These are phyloP conservation scores for Pichia sp. DNA, from an alignment of 1,139 yeast genomes.

Conservation along the genomic window DNA sequence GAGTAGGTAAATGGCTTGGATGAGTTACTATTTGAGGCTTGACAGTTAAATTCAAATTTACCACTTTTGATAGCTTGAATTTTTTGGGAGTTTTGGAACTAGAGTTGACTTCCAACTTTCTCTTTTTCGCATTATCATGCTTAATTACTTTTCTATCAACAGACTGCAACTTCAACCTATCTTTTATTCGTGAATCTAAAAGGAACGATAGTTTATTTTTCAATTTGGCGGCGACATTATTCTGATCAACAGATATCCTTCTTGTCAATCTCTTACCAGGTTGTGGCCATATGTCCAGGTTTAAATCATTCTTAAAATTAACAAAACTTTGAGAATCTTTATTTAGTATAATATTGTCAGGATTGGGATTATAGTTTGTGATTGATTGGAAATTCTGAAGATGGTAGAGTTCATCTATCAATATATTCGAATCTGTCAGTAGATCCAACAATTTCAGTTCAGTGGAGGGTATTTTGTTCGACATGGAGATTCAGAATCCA, in stretches of 20 bases:
- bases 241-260: slow-evolving; percentile 12
- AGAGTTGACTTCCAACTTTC: neutral
- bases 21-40: slow-evolving; percentile 68
- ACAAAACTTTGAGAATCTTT: slow-evolving; percentile 35
- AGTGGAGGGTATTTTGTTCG: slow-evolving; percentile 8
- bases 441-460: slow-evolving; percentile 11
- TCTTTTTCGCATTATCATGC: neutral
- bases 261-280: slow-evolving; percentile 19
- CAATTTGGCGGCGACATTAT: neutral
- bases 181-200: slow-evolving; percentile 7
- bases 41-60: slow-evolving; percentile 41
- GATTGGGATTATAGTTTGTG: slow-evolving; percentile 49
- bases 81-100: neutral
- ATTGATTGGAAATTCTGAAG: slow-evolving; percentile 45
- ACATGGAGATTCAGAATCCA: slow-evolving; percentile 9
- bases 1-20: slow-evolving; percentile 60
- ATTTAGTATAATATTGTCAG: slow-evolving; percentile 29
- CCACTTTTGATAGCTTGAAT: slow-evolving; percentile 20
- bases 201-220: slow-evolving; percentile 3
- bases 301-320: slow-evolving; percentile 30
- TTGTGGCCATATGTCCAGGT: slow-evolving; percentile 35
- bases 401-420: slow-evolving; percentile 43
- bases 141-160: neutral
- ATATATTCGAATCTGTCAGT: slow-evolving; percentile 22
- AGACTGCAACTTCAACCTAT: neutral